Evolutionary conservation across 805 yeast genomes (phyloP), one percentile per base, ranked within the genome.

Genomic region (Saccharomyces paradoxus): DNA sequence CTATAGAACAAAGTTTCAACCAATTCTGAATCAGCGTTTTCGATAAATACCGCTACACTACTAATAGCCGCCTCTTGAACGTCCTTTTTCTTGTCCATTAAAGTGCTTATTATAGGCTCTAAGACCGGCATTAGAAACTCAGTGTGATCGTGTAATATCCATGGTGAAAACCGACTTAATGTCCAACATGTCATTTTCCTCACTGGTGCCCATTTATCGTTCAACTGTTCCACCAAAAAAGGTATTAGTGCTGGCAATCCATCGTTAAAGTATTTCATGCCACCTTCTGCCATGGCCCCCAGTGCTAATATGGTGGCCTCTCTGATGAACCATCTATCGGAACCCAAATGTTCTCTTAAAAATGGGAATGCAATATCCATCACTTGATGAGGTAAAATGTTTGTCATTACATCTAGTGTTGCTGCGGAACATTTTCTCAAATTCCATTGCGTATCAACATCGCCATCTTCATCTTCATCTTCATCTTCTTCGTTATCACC

Each of bases 171-270:
- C 54, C 98, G 78, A 48, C 96, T 86, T 49, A 94, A 73, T 0
- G 98, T 88, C 99, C 99, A 94, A 74, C 98, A 92, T 0, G 96
- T 75, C 52, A 94, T 94, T 69, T 89, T 96, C 60, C 98, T 79
- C 4, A 94, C 96, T 22, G 96, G 80, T 8, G 96, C 84, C 70
- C 90, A 86, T 4, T 70, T 63, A 68, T 91, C 97, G 53, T 76
- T 76, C 56, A 91, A 72, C 63, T 95, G 77, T 55, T 89, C 89
- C 28, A 90, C 90, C 57, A 94, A 75, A 66, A 84, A 90, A 41
- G 96, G 96, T 32, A 92, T 83, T 49, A 94, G 73, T 29, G 83
- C 80, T 2, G 97, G 96, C 46, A 94, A 74, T 61, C 87, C 87
- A 46, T 81, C 82, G 22, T 83, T 71, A 4, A 90, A 83, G 52